Percentiles rank a stretch among this genome's conserved stretches.
Evolutionary conservation across 192 early-diverging fungal species (phyloP).

Genomic region (Umbelopsis sp.): DNA sequence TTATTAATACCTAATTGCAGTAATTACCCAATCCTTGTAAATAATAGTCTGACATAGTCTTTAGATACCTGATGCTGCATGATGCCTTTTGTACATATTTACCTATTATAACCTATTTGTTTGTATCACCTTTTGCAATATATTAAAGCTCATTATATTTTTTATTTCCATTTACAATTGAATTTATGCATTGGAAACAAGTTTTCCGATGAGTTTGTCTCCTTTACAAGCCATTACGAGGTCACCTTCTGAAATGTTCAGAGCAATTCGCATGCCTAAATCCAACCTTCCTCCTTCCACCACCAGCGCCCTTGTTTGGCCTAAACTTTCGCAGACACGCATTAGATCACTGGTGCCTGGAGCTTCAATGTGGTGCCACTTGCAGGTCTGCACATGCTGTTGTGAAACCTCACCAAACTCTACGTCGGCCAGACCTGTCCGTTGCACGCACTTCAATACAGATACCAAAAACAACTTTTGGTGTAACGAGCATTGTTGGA

Average conservation of each 20-base stretch:
- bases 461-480: constrained; percentile 88
- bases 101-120: no score
- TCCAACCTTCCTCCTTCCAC: constrained; percentile 69
- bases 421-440: constrained; percentile 72
- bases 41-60: no score
- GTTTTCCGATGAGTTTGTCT: constrained; percentile 62
- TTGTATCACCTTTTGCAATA: no score
- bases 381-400: constrained; percentile 68
- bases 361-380: constrained; percentile 59
- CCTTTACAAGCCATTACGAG: constrained; percentile 73
- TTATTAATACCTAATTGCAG: no score
- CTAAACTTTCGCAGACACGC: constrained; percentile 65
- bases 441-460: constrained; percentile 61
- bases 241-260: constrained; percentile 79
- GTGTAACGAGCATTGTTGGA: constrained; percentile 74
- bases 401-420: constrained; percentile 74
- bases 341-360: constrained; percentile 65
- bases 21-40: no score
- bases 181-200: constrained; percentile 31
- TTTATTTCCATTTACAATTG: background rate
- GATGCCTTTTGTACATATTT: no score
- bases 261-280: constrained; percentile 65
- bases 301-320: constrained; percentile 62
- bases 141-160: no score
- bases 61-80: no score